Base-by-base conservation (phyloP, 768 basidiomycete species). In the Gymnopilus junonius region DNA sequence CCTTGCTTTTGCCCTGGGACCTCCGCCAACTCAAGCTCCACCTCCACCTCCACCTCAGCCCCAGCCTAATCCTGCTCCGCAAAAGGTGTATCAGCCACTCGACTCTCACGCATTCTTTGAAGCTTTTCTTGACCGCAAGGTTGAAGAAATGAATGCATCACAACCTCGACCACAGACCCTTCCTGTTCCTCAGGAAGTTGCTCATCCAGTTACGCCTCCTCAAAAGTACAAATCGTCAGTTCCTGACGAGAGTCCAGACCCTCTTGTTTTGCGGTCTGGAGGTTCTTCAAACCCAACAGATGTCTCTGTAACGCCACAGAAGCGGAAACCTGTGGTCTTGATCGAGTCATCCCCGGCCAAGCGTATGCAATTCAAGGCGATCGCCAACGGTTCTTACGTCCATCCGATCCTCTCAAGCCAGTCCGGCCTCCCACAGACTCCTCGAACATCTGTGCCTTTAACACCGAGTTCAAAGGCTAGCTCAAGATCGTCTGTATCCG, bases 1-100 rank as follows among this genome's bases (percentile, higher is more conserved):
- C 12, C 84, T 92, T 59, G 91, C 92, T 4, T 82, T 82, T 72
- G 92, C 92, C 3, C 82, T 94, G 23, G 90, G 89, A 5, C 58
- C 42, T 5, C 65, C 66, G 7, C 60, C 48, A n/a, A n/a, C n/a
- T n/a, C n/a, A n/a, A n/a, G n/a, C n/a, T 12, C 21, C 25, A 46
- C 45, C 45, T 25, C 45, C 20, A 25, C 15, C 48, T 20, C 65
- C n/a, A 32, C 39, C 59, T 31, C 66, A 60, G 40, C 65, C 31
- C 40, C 69, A 55, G 17, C 43, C 54, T 21, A 65, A 51, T n/a
- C 69, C 70, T 34, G 67, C 60, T 3, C 70, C 70, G 12, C 59
- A 67, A 15, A 77, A 69, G 21, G 67, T 76, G 8, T 85, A 85
- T 68, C 73, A 76, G 20, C 82, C 89, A 6, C 80, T 85, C 59